phyloP scores from a whole-genome alignment of 2,329 filamentous ascomycete genomes.

The Nothomitra cinnamomea region DNA sequence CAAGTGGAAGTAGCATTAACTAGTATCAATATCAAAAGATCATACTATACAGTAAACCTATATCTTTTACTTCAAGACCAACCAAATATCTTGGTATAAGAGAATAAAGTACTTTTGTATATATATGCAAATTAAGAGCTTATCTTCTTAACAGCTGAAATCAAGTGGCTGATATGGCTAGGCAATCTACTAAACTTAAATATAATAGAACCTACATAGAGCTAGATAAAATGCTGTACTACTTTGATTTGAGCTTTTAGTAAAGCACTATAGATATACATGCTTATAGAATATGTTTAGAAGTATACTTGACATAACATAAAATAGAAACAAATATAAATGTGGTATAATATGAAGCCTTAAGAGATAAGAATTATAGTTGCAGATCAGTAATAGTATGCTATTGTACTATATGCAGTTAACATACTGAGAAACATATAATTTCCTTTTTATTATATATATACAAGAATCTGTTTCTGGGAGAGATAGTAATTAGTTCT shows the following conservation, averaged over 20 bases:
- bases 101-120: background rate
- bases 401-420: too few relatives aligned
- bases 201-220: constrained; percentile 13
- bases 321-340: constrained; percentile 11
- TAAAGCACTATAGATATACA: constrained; percentile 4
- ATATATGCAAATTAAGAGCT: background rate
- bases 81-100: background rate
- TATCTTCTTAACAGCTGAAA: background rate
- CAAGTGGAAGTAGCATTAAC: too few relatives aligned
- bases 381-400: too few relatives aligned
- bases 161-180: constrained; percentile 5
- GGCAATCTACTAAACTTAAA: constrained; percentile 14
- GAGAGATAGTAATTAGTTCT: background rate
- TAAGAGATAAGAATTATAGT: too few relatives aligned
- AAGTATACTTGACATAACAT: constrained; percentile 9
- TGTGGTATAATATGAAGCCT: too few relatives aligned
- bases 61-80: background rate
- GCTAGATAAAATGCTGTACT: constrained; percentile 12
- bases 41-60: too few relatives aligned
- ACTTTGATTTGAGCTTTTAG: constrained; percentile 4
- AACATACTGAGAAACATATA: too few relatives aligned
- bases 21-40: too few relatives aligned
- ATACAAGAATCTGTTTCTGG: too few relatives aligned
- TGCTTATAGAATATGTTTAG: constrained; percentile 8
- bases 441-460: too few relatives aligned